A percentile compares a stretch with the other conserved stretches of the same genome.
These are phyloP conservation scores for Gentiana dahurica DNA, from an alignment of 257 asterid genomes.

Conservation along the genomic window DNA sequence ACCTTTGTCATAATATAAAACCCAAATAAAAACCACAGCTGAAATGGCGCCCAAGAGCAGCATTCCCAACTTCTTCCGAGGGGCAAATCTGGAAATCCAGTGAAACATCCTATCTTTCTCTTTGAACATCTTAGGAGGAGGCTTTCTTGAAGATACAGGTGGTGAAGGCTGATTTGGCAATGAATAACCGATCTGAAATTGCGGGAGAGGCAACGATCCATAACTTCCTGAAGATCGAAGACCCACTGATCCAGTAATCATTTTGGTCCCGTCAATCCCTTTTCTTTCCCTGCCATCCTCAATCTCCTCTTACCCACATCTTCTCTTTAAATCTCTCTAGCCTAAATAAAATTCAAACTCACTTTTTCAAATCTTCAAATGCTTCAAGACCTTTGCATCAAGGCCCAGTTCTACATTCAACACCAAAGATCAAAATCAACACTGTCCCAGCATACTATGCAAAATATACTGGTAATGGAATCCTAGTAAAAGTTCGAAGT, in stretches of 20 bases:
- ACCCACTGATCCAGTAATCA: constrained; percentile 92
- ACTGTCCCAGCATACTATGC: too few species aligned
- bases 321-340: neutral
- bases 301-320: constrained; percentile 12
- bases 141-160: constrained; percentile 31
- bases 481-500: too few species aligned
- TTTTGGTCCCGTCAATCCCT: constrained; percentile 46
- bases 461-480: too few species aligned
- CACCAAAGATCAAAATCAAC: too few species aligned
- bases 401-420: too few species aligned
- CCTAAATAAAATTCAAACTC: neutral
- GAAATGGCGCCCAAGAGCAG: constrained; percentile 65
- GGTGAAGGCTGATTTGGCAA: constrained; percentile 51
- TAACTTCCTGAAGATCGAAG: constrained; percentile 96
- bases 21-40: constrained; percentile 65
- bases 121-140: constrained; percentile 67
- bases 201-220: constrained; percentile 71
- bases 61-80: constrained; percentile 88
- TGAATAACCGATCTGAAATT: constrained; percentile 47
- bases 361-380: too few species aligned
- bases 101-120: constrained; percentile 70
- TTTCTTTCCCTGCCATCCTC: constrained; percentile 37
- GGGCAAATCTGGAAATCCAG: constrained; percentile 75
- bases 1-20: constrained; percentile 76
- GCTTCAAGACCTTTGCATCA: too few species aligned